Percentiles rank a stretch among this genome's conserved stretches.
phyloP scores from a whole-genome alignment of 202 grass and related monocot species.

The Hordeum pubiflorum region DNA sequence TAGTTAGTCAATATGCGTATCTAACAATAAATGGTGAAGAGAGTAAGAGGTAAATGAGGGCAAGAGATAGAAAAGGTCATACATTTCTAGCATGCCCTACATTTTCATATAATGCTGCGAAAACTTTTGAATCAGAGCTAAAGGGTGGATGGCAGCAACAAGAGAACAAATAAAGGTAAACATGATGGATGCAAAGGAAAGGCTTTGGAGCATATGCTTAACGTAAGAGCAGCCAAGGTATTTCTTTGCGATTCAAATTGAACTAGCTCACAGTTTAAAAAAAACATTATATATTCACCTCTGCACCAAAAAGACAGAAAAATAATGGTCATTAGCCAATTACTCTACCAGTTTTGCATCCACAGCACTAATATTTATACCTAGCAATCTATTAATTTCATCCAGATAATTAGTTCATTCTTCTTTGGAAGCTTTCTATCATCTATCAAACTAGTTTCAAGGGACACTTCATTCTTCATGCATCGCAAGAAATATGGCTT shows the following conservation, averaged over 20 bases:
- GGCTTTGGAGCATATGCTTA: constrained; percentile 28
- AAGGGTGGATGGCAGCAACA: too few relatives aligned
- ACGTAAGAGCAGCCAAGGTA: constrained; percentile 56
- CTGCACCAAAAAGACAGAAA: constrained; percentile 38
- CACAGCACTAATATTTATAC: constrained; percentile 28
- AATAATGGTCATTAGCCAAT: background rate
- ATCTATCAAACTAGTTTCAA: constrained; percentile 22
- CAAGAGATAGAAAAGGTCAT: too few relatives aligned
- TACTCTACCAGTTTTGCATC: constrained; percentile 2
- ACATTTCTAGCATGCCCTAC: too few relatives aligned
- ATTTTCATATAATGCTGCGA: too few relatives aligned
- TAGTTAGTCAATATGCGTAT: too few relatives aligned
- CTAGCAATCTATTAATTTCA: constrained; percentile 71
- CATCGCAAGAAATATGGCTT: constrained; percentile 68
- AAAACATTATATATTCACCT: constrained; percentile 86
- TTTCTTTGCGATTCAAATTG: too few relatives aligned
- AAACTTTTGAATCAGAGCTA: too few relatives aligned
- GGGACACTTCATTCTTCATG: constrained; percentile 73
- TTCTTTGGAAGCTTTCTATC: constrained; percentile 50
- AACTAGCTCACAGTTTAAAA: constrained; percentile 34
- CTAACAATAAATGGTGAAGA: too few relatives aligned
- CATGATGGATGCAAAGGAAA: background rate
- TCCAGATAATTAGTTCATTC: constrained; percentile 78
- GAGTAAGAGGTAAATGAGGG: too few relatives aligned
- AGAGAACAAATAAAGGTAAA: background rate